These are phyloP conservation scores for Arthrobotrys sinensis DNA, from an alignment of 2,329 filamentous ascomycete species.

Conservation along the genomic window DNA sequence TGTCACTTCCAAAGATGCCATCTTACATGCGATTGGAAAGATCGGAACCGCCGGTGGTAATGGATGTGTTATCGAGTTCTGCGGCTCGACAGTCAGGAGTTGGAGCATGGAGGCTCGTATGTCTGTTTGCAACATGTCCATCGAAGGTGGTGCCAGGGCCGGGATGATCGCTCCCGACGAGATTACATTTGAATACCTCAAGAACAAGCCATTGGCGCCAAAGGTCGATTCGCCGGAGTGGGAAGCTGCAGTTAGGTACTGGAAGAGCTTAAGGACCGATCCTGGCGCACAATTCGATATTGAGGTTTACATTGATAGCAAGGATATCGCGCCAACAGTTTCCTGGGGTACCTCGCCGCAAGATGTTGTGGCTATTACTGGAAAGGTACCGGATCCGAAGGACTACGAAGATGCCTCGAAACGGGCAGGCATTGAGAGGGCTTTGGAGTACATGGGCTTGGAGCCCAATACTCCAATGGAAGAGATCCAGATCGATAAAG, in stretches of 20 bases:
- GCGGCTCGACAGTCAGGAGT: conserved; percentile 88
- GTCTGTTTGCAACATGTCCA: conserved; percentile 99
- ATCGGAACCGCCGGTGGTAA: conserved; percentile 97
- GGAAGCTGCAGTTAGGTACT: conserved; percentile 89
- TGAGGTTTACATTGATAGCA: conserved; percentile 89
- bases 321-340: conserved; percentile 92
- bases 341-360: conserved; percentile 98
- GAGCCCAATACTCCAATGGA: conserved; percentile 88
- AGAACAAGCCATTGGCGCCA: conserved; percentile 89
- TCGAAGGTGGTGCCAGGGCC: conserved; percentile 93
- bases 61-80: conserved; percentile 96
- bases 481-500: conserved; percentile 92
- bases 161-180: conserved; percentile 98
- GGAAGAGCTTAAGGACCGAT: conserved; percentile 88
- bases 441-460: conserved; percentile 97
- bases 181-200: conserved; percentile 93
- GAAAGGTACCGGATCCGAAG: conserved; percentile 89
- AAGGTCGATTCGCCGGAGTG: conserved; percentile 87
- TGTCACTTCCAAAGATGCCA: conserved; percentile 95
- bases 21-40: conserved; percentile 90
- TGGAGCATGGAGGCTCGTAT: conserved; percentile 98
- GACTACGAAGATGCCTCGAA: conserved; percentile 85
- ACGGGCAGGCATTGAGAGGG: conserved; percentile 83
- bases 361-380: conserved; percentile 94
- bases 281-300: conserved; percentile 90